Evolutionary conservation across 805 yeast genomes (phyloP).

Genomic region (Yamadazyma insecticola): DNA sequence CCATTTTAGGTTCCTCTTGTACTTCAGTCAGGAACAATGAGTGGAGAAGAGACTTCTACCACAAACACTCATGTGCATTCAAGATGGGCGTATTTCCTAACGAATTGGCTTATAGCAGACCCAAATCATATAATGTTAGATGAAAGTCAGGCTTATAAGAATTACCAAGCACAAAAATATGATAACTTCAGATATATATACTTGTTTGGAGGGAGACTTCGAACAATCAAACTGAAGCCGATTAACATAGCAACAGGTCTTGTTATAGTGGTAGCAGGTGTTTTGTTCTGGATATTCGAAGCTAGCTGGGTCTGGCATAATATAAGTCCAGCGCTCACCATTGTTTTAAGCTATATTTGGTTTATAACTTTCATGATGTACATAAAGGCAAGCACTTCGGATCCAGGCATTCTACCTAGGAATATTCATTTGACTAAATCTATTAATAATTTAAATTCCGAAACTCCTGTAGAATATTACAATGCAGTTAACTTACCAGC

Average conservation of each 20-base stretch:
- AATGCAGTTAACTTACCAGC: slow-evolving; percentile 48
- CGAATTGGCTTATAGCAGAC: slow-evolving; percentile 26
- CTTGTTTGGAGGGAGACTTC: slow-evolving; percentile 62
- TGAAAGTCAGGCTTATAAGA: slow-evolving; percentile 4
- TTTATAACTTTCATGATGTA: slow-evolving; percentile 43
- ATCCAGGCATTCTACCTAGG: slow-evolving; percentile 69
- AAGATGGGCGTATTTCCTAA: slow-evolving; percentile 13
- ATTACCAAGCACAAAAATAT: slow-evolving; percentile 42
- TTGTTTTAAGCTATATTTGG: slow-evolving; percentile 60
- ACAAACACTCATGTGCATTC: too few species aligned
- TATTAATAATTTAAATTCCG: slow-evolving; percentile 1
- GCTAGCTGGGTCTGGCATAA: slow-evolving; percentile 55
- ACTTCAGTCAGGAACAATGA: too few species aligned
- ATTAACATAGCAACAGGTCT: slow-evolving; percentile 32
- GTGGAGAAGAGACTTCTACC: too few species aligned
- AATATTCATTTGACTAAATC: slow-evolving; percentile 50
- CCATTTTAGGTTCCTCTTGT: too few species aligned
- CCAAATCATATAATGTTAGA: slow-evolving; percentile 13
- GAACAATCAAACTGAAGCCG: slow-evolving; percentile 40
- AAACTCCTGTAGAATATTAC: slow-evolving; percentile 57
- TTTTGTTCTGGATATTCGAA: slow-evolving; percentile 46
- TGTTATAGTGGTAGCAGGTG: slow-evolving; percentile 39
- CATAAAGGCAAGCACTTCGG: slow-evolving; percentile 51
- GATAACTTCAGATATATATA: slow-evolving; percentile 37
- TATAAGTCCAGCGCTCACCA: slow-evolving; percentile 50